Base-by-base conservation (phyloP, 2,329 filamentous ascomycete genomes). In the Penicillium concentricum region DNA sequence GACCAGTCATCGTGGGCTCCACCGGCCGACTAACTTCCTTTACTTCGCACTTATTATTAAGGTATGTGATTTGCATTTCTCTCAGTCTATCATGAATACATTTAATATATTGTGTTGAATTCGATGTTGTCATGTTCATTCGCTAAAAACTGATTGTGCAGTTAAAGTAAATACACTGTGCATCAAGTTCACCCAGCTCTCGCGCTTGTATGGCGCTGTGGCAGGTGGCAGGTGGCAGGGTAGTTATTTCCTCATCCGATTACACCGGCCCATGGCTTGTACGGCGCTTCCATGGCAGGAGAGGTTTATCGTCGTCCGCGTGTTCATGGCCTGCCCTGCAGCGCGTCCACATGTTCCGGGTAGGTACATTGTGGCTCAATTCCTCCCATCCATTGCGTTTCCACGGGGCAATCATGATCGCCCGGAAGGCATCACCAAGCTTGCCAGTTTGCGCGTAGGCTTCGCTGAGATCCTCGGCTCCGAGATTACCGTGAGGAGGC, bases 381-480 rank as follows among this genome's bases (percentile, higher is more conserved):
- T 70, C 81, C 55, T 78, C 76, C 91, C 91, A 94, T 0, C 87
- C 87, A 22, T 77, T 77, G 42, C 63, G 72, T 56, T 77, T 79
- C 92, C 93, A 97, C 6, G 94, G 94, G 37, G 92, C 90, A 64
- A 95, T 74, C 73, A 94, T 83, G 44, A 92, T 83, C 7, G 89
- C 88, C 61, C 83, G 84, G 74, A 96, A 89, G 22, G 90, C 88
- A 80, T 96, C 89, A 4, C 82, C 84, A 4, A 85, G 81, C 57
- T 79, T 84, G 1, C 89, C 87, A 0, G 89, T 92, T 0, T 89
- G 87, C 2, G 88, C 84, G 78, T 90, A 92, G 5, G 91, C 88
- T 61, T 79, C 78, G 2, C 90, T 85, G 53, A 97, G 74, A 58
- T 91, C 89, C 24, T 81, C 79, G 1, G 91, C 86, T 18, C 83